Base-by-base conservation (phyloP, 768 basidiomycete species). In the Obba rivulosa region DNA sequence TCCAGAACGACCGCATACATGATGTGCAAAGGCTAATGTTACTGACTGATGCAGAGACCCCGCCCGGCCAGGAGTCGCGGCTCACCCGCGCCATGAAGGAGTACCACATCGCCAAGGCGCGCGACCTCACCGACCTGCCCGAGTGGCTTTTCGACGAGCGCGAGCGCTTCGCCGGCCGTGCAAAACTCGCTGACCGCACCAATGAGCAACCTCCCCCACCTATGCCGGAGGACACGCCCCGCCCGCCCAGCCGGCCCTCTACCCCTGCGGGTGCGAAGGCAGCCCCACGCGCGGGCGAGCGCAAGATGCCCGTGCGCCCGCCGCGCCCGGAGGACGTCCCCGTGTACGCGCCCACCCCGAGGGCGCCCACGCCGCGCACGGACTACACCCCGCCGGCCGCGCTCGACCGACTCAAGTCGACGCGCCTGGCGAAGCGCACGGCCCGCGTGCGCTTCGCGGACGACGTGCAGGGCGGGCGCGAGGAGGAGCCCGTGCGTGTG, bases 21-120 rank as follows among this genome's bases (percentile, higher is more conserved):
- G 25, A 13, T 45, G 5, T n/a, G 16, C 46, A 24, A 28, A 47
- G 34, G 18, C 42, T 9, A 40, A 46, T 21, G 25, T 20, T 21
- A 4, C 39, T 20, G 37, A 34, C 41, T 45, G 8, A 38, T 43
- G 16, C 59, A 78, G 78, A 69, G 43, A 76, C 76, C 23, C 77
- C 75, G 3, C 69, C 72, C 9, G 81, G 80, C 22, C 67, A 73
- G 39, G 83, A 85, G 52, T 79, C 78, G 4, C 78, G 78, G 31
- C 70, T 86, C 28, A 75, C 74, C 3, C 73, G 73, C n/a, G 79
- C 78, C 4, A 77, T 85, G 79, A 83, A 82, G 59, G 76, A 78
- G 1, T 85, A 85, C 59, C 78, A 85, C 55, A 71, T 83, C 41
- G 73, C 73, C 22, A 80, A 81, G 60, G 82, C 81, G 18, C 71